These are phyloP conservation scores for Colletotrichum sp. DNA, from an alignment of 2,329 filamentous ascomycete species.

Conservation along the genomic window DNA sequence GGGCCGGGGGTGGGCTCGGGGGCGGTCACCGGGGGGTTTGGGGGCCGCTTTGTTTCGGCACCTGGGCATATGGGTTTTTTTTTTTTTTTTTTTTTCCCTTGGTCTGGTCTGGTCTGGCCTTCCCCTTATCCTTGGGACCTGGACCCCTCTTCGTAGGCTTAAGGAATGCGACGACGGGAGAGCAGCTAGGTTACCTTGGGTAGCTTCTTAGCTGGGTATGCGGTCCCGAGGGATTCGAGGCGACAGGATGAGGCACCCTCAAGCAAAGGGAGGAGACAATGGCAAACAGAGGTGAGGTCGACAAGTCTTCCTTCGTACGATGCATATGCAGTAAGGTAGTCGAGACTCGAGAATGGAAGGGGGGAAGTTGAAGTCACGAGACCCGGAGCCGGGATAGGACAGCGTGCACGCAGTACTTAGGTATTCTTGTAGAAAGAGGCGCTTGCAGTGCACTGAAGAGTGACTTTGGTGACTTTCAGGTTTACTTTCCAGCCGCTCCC, in stretches of 20 bases:
- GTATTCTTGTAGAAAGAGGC: not conserved
- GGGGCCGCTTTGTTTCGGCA: too few relatives aligned
- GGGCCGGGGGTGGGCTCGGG: too few relatives aligned
- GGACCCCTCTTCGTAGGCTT: not conserved
- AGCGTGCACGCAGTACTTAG: not conserved
- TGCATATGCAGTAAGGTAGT: not conserved
- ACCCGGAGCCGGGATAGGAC: not conserved
- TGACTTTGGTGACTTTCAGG: not conserved
- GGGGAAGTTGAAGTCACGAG: slow-evolving; percentile 12
- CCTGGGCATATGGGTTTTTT: too few relatives aligned
- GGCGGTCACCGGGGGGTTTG: too few relatives aligned
- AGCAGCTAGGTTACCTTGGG: slow-evolving; percentile 6
- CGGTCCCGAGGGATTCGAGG: not conserved
- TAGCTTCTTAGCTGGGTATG: not conserved
- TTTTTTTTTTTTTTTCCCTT: not conserved
- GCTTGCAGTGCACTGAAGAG: not conserved
- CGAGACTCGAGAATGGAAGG: not conserved
- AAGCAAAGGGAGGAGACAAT: not conserved
- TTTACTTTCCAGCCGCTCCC: not conserved
- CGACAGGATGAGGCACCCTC: not conserved
- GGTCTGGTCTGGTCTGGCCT: not conserved
- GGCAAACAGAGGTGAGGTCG: not conserved
- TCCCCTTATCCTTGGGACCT: not conserved
- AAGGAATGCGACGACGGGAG: not conserved
- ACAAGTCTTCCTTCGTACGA: not conserved